A percentile compares a stretch with the other conserved stretches of the same genome.
Evolutionary conservation across 129 eudicot species (phyloP).

Genomic region (Pittosporum tobira): DNA sequence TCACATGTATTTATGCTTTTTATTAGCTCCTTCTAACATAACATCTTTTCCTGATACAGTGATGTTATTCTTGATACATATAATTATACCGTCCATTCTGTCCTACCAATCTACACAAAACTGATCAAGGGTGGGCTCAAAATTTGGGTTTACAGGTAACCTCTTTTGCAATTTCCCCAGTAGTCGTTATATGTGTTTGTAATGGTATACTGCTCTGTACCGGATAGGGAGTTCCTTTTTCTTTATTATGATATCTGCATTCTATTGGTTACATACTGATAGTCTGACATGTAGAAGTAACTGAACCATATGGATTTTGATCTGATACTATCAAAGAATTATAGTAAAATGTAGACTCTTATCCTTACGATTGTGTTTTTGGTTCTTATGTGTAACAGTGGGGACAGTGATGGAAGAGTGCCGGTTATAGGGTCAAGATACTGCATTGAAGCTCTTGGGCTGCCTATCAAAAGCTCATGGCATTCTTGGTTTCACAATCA

Average conservation of each 20-base stretch:
- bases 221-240: too few species aligned
- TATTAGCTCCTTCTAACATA: neutral
- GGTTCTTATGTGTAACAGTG: constrained; percentile 27
- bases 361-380: neutral
- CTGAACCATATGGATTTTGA: neutral
- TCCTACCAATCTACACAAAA: constrained; percentile 39
- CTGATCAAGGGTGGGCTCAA: constrained; percentile 48
- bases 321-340: neutral
- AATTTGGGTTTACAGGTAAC: constrained; percentile 63
- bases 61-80: constrained; percentile 20
- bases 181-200: neutral
- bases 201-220: neutral
- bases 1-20: neutral
- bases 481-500: constrained; percentile 43
- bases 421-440: constrained; percentile 55
- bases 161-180: neutral
- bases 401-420: constrained; percentile 57
- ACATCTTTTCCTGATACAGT: constrained; percentile 19
- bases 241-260: too few species aligned
- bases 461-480: constrained; percentile 45
- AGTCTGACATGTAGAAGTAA: too few species aligned
- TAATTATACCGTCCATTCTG: constrained; percentile 22
- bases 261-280: too few species aligned
- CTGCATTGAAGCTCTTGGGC: constrained; percentile 41
- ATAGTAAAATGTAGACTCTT: too few species aligned